Base-by-base conservation (phyloP, 768 basidiomycete species). In the Phlebiopsis gigantea region DNA sequence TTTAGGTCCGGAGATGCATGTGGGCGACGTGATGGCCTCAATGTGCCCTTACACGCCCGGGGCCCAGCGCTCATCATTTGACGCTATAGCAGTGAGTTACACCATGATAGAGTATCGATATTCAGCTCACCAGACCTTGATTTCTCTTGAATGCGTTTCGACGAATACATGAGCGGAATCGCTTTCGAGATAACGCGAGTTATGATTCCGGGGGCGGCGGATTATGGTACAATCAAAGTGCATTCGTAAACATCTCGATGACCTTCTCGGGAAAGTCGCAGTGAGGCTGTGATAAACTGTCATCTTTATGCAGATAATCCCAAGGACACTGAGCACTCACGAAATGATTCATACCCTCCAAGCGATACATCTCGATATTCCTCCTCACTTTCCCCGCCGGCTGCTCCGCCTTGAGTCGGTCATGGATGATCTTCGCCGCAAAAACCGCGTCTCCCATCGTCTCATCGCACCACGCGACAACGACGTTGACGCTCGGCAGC, bases 211-310 rank as follows among this genome's bases (percentile, higher is more conserved):
- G n/a, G n/a, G n/a, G n/a, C n/a, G n/a, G n/a, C n/a, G n/a, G n/a
- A n/a, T n/a, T n/a, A n/a, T n/a, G n/a, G n/a, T n/a, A n/a, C n/a
- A n/a, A n/a, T n/a, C n/a, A n/a, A n/a, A n/a, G n/a, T n/a, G n/a
- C n/a, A 30, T n/a, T 22, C 2, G 22, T 25, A 4, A 63, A 46
- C 10, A 53, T 42, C 9, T 31, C 25, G 19, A 64, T 26, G 10
- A 57, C 29, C 30, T 57, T 44, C 29, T 62, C 57, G 0, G 63
- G 63, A 29, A 53, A 9, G 30, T 64, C 63, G 61, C 63, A 64
- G 25, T 64, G 63, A 5, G 59, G 56, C 63, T 64, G 44, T 7
- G 12, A 29, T 12, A n/a, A 1, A 10, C 4, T 34, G n/a, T n/a
- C n/a, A 5, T 1, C 19, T 19, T 30, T 6, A 52, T 17, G 4